Conservation (phyloP, 176 grass and related monocot genomes). For the Musa troglodytarum region DNA sequence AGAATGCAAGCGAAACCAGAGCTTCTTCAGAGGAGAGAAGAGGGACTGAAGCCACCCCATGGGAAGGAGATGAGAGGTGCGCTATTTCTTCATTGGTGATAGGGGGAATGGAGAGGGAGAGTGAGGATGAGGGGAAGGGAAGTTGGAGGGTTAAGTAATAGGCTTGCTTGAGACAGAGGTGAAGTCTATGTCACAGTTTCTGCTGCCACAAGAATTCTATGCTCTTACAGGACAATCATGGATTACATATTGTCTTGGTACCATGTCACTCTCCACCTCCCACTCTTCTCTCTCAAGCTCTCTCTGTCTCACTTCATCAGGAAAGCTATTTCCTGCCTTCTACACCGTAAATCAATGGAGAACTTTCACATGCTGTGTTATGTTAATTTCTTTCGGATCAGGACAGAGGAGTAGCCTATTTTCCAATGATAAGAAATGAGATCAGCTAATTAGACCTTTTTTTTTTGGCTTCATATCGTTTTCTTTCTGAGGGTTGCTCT, state of each 20-base stretch:
- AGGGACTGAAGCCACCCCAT: conserved; percentile 79
- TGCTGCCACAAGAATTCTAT: conserved; percentile 30
- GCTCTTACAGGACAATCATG: conserved; percentile 37
- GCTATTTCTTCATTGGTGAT: conserved; percentile 11
- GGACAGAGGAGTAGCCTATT: no score
- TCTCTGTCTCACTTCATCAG: not conserved
- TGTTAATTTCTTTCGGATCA: no score
- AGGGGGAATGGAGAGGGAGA: conserved; percentile 6
- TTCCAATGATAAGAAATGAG: no score
- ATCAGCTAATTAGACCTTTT: no score
- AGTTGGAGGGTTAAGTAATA: not conserved
- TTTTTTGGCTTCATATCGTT: no score
- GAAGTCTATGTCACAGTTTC: conserved; percentile 51
- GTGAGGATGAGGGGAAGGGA: conserved; percentile 10
- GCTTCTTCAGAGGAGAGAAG: conserved; percentile 71
- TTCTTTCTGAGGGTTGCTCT: no score
- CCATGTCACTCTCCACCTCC: conserved; percentile 51
- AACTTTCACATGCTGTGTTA: no score
- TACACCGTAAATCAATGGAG: not conserved
- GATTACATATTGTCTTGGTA: conserved; percentile 50
- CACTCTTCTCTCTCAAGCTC: conserved; percentile 27
- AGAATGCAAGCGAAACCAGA: conserved; percentile 86
- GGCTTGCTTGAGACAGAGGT: conserved; percentile 42
- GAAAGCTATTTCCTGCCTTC: conserved; percentile 7
- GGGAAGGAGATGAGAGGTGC: not conserved